A percentile compares a stretch with the other conserved stretches of the same genome.
Conservation (phyloP, 352 stramenopile genomes). For the Pythium chondricola region DNA sequence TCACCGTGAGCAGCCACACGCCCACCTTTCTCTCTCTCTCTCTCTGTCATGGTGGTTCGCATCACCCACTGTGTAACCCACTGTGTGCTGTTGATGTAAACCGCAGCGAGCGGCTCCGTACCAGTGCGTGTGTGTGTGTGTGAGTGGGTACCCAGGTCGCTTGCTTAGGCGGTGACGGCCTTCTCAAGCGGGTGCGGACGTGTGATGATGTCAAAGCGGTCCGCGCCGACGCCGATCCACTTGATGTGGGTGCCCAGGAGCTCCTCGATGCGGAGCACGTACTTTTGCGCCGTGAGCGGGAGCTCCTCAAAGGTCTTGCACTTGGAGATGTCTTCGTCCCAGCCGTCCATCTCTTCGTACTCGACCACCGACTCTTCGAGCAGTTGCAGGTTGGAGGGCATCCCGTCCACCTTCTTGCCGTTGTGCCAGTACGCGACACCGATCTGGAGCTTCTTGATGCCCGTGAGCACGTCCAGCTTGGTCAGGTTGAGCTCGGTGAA, state of each 20-base stretch:
- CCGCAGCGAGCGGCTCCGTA: no score
- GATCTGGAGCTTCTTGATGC: conserved; percentile 94
- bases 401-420: conserved; percentile 90
- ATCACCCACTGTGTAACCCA: no score
- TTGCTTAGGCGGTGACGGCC: no score
- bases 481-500: conserved; percentile 98
- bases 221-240: conserved; percentile 97
- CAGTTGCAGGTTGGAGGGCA: conserved; percentile 93
- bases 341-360: conserved; percentile 92
- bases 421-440: conserved; percentile 94
- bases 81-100: no score
- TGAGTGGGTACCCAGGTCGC: no score
- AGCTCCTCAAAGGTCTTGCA: conserved; percentile 96
- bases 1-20: no score
- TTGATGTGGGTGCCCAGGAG: conserved; percentile 94
- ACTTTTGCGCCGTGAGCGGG: conserved; percentile 92
- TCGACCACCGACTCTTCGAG: conserved; percentile 93
- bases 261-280: conserved; percentile 96
- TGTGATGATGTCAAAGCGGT: conserved; percentile 94
- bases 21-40: no score
- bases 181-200: conserved; percentile 72
- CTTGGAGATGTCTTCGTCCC: conserved; percentile 96
- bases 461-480: conserved; percentile 98
- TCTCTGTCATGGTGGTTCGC: no score
- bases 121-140: no score